Conservation (phyloP, 495 filamentous ascomycete species). For the Amorphotheca resinae region DNA sequence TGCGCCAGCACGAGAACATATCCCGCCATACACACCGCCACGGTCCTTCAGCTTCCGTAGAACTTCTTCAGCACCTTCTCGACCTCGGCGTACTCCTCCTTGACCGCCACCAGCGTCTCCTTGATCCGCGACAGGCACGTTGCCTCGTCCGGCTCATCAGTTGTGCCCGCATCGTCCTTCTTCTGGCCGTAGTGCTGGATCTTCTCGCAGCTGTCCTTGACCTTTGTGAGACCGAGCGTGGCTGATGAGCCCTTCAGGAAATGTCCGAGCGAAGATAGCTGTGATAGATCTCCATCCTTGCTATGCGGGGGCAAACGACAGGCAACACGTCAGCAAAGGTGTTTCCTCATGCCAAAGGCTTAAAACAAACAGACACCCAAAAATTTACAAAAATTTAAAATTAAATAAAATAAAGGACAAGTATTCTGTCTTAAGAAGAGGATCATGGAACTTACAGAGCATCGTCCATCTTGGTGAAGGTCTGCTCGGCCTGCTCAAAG, state of each 20-base stretch:
- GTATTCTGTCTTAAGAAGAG: background rate
- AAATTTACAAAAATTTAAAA: too few species aligned
- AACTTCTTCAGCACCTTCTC: constrained; percentile 60
- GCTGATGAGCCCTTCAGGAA: constrained; percentile 98
- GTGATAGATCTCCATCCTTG: constrained; percentile 45
- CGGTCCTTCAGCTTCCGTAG: constrained; percentile 25
- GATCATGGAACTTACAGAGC: constrained; percentile 48
- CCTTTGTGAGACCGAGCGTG: constrained; percentile 82
- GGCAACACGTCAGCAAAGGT: too few species aligned
- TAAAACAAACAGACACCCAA: too few species aligned
- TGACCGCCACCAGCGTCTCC: constrained; percentile 55
- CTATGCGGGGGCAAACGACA: too few species aligned
- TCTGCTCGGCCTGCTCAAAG: constrained; percentile 80
- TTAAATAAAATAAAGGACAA: too few species aligned
- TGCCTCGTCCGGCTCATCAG: constrained; percentile 46
- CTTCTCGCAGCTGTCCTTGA: constrained; percentile 88
- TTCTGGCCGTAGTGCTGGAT: constrained; percentile 83
- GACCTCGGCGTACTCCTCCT: constrained; percentile 65
- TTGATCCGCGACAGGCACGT: constrained; percentile 55
- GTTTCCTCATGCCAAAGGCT: too few species aligned
- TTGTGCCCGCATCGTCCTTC: constrained; percentile 63
- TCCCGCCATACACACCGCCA: background rate
- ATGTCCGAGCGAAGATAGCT: constrained; percentile 77
- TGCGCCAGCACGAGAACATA: constrained; percentile 16
- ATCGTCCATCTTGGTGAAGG: constrained; percentile 75